These are phyloP conservation scores for Mycena pura DNA, from an alignment of 768 basidiomycete species.

Conservation along the genomic window DNA sequence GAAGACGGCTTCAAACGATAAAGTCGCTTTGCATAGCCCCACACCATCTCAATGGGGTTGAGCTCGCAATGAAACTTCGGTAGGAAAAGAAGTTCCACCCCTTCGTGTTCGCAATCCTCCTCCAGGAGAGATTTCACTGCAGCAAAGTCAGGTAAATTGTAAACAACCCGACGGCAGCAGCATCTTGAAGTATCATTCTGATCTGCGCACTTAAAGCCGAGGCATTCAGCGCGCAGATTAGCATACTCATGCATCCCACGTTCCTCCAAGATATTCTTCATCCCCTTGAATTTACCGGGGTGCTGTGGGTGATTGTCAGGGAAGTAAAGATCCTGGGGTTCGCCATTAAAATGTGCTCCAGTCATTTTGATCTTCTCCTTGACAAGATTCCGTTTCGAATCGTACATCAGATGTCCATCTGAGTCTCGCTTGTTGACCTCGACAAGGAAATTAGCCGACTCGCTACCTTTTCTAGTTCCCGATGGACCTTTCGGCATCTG, in stretches of 20 bases:
- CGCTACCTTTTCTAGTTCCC: conserved; percentile 11
- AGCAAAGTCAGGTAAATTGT: conserved; percentile 37
- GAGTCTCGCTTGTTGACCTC: no score
- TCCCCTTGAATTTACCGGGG: conserved; percentile 37
- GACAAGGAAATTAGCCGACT: conserved; percentile 17
- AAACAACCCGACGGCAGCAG: no score
- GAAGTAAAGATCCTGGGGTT: conserved; percentile 31
- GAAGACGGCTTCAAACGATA: conserved; percentile 24
- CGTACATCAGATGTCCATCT: conserved; percentile 19
- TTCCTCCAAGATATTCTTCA: conserved; percentile 35
- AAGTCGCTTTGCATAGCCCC: conserved; percentile 32
- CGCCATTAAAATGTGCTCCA: conserved; percentile 1
- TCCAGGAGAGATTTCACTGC: conserved; percentile 30
- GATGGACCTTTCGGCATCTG: conserved; percentile 25
- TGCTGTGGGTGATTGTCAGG: conserved; percentile 23
- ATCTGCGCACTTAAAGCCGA: conserved; percentile 32
- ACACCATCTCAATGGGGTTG: conserved; percentile 36
- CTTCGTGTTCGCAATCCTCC: conserved; percentile 17
- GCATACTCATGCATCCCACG: conserved; percentile 17
- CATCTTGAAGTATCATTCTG: conserved; percentile 26
- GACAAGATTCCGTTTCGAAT: conserved; percentile 20
- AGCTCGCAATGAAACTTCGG: conserved; percentile 12
- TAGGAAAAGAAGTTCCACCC: conserved; percentile 27
- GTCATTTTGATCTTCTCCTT: conserved; percentile 25
- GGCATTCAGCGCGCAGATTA: conserved; percentile 30